phyloP scores from a whole-genome alignment of 345 rosid species.

The Murraya koenigii region DNA sequence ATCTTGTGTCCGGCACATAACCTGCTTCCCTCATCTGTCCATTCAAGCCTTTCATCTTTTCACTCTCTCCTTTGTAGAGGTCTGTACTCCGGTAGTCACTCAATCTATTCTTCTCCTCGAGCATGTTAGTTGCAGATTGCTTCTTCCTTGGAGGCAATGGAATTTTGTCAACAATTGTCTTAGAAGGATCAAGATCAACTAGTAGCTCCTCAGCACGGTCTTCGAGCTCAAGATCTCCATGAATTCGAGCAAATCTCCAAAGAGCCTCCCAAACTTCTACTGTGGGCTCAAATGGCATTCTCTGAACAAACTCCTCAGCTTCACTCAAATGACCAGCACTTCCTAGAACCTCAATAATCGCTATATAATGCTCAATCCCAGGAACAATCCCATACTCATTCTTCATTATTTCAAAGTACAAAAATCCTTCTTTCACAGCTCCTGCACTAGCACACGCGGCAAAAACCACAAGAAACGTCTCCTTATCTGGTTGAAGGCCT shows the following conservation, averaged over 20 bases:
- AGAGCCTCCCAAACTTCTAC: slow-evolving; percentile 39
- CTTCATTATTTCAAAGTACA: slow-evolving; percentile 41
- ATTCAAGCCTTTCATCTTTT: slow-evolving; percentile 42
- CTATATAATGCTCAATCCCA: slow-evolving; percentile 38
- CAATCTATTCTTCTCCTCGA: slow-evolving; percentile 50
- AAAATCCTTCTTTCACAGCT: slow-evolving; percentile 33
- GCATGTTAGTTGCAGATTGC: slow-evolving; percentile 40
- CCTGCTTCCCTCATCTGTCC: slow-evolving; percentile 61
- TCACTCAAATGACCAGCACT: slow-evolving; percentile 42
- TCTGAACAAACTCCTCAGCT: slow-evolving; percentile 49
- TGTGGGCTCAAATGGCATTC: slow-evolving; percentile 40
- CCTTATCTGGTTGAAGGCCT: slow-evolving; percentile 24
- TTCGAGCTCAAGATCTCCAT: slow-evolving; percentile 59
- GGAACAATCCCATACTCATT: slow-evolving; percentile 35
- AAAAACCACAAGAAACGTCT: slow-evolving; percentile 35
- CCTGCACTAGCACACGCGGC: slow-evolving; percentile 44
- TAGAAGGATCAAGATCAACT: slow-evolving; percentile 34
- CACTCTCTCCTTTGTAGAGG: slow-evolving; percentile 39
- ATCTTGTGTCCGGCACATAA: slow-evolving; percentile 58
- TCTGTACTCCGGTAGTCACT: slow-evolving; percentile 29
- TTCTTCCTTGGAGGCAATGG: slow-evolving; percentile 36
- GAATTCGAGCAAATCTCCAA: slow-evolving; percentile 35
- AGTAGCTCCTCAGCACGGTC: slow-evolving; percentile 37
- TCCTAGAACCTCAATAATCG: slow-evolving; percentile 39
- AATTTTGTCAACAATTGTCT: slow-evolving; percentile 15